Conservation (phyloP, 1,284 basidiomycete genomes). For the Marasmius fiardii region DNA sequence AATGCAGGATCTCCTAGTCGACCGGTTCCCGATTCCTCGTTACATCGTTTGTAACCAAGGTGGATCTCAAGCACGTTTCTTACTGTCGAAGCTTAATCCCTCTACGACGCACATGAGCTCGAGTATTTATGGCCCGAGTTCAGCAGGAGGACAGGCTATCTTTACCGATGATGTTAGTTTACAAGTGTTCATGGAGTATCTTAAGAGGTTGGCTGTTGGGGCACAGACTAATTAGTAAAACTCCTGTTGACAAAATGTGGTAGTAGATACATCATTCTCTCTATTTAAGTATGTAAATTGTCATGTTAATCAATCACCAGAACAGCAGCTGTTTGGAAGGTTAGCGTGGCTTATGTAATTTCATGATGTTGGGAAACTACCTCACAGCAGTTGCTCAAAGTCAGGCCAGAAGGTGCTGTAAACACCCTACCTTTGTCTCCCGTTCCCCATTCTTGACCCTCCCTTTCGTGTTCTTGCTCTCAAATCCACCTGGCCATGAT, state of each 20-base stretch:
- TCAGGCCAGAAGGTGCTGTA: no score
- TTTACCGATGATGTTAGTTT: conserved; percentile 99
- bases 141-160: conserved; percentile 85
- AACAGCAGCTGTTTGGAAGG: no score
- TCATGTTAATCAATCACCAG: no score
- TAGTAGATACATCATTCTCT: neutral
- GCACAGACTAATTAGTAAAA: conserved; percentile 64
- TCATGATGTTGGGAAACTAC: no score
- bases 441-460: no score
- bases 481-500: no score
- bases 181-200: conserved; percentile 95
- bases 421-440: no score
- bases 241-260: neutral
- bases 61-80: conserved; percentile 96
- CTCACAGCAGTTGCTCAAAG: no score
- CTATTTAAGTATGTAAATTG: neutral
- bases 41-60: conserved; percentile 99
- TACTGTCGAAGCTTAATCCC: conserved; percentile 95
- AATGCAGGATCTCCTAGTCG: conserved; percentile 83
- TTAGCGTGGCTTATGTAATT: no score
- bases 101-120: conserved; percentile 96
- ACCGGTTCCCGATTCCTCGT: conserved; percentile 95
- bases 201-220: conserved; percentile 81
- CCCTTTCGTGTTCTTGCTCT: no score
- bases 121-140: conserved; percentile 78